Base-by-base conservation (phyloP, 345 rosid species). In the Eutrema japonicum region DNA sequence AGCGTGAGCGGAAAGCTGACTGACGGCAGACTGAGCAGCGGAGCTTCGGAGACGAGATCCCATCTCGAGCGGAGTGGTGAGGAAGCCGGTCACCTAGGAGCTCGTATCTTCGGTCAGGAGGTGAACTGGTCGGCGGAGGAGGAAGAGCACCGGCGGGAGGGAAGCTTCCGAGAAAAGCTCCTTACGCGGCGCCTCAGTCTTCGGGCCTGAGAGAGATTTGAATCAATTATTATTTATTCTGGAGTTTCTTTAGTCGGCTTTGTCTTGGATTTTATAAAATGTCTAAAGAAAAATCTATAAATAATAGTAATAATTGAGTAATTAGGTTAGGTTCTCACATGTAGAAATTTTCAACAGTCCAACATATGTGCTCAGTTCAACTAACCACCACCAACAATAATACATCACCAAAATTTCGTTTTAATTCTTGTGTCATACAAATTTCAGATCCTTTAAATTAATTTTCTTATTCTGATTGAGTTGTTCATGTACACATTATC, bases 321-420 rank as follows among this genome's bases (percentile, higher is more conserved):
- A 37, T 33, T 7, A 32, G 33, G 42, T 27, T 56, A 3, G 29
- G 72, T 65, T 46, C 65, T 55, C 68, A 33, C 73, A 33, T 35
- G 74, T 14, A 68, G 11, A 68, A 41, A 30, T 3, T n/a, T 59
- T 68, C 70, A 68, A 43, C 3, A n/a, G 69, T 59, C 57, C 13
- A 68, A 60, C 40, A 27, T 45, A 69, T 75, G 45, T 75, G 57
- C 37, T 62, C 74, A 75, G 57, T 30, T 62, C 74, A 75, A 68
- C 74, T 61, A 75, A 68, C 74, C 51, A 52, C 79, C 0, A 75
- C 74, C 66, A 68, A 68, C 78, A 22, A 22, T 22, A 22, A 22
- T 22, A 14, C 37, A 13, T 60, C 64, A 75, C 74, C 64, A 68
- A 68, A 60, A 43, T 69, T 64, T 38, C 42, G 18, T 46, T 64